Percentiles rank a stretch among this genome's conserved stretches.
Conservation (phyloP, 2,329 filamentous ascomycete genomes). For the Aspergillus jensenii region DNA sequence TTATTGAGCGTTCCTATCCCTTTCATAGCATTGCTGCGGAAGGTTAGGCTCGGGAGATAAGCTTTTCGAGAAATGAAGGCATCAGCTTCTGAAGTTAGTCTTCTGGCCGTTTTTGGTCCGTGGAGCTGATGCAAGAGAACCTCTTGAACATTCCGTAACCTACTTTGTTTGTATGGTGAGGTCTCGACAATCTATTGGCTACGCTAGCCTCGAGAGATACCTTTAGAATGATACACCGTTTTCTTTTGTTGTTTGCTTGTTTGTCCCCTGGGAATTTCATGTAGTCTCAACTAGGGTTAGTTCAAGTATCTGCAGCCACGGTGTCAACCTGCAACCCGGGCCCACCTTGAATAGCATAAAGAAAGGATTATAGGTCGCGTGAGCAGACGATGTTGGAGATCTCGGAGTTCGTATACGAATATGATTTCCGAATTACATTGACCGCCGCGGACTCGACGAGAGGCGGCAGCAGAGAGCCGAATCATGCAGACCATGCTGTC, state of each 20-base stretch:
- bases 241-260: neutral
- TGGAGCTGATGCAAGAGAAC: conserved; percentile 43
- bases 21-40: conserved; percentile 16
- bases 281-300: neutral
- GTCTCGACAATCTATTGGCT: neutral
- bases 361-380: neutral
- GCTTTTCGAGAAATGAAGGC: conserved; percentile 36
- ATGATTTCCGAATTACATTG: neutral
- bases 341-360: neutral
- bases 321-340: neutral
- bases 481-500: neutral
- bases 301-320: neutral
- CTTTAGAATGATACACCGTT: neutral
- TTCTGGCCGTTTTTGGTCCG: conserved; percentile 20
- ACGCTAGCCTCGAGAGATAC: neutral
- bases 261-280: neutral
- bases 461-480: conserved; percentile 2
- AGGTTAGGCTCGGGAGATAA: conserved; percentile 17
- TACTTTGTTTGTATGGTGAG: conserved; percentile 6
- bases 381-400: neutral
- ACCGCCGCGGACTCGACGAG: neutral
- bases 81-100: conserved; percentile 31
- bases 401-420: neutral
- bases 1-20: conserved; percentile 24
- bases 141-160: conserved; percentile 33